Evolutionary conservation across 208 protist genomes (phyloP).

Genomic region (Leishmania aethiopica): DNA sequence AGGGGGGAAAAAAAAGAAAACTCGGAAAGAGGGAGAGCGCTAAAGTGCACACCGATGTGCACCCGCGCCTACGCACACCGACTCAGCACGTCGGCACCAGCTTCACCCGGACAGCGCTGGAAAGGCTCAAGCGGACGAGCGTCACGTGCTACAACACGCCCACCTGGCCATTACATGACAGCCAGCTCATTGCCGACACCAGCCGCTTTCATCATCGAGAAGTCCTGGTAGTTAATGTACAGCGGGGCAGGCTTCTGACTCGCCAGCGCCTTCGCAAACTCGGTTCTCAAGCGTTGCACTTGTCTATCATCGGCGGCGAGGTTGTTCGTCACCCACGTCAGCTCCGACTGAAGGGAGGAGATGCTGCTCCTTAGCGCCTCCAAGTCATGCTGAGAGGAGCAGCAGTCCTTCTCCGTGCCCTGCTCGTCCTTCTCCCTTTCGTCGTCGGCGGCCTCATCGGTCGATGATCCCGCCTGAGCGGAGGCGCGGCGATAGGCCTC

Average conservation of each 20-base stretch:
- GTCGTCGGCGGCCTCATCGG: neutral
- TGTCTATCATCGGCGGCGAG: neutral
- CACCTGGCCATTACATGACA: neutral
- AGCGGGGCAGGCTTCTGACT: constrained; percentile 42
- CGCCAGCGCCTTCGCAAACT: neutral
- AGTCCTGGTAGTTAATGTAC: constrained; percentile 36
- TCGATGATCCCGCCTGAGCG: too few species aligned
- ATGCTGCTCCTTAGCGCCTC: constrained; percentile 5
- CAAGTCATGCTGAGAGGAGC: neutral
- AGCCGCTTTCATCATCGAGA: constrained; percentile 28
- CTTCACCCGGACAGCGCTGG: neutral
- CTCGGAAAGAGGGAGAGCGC: neutral
- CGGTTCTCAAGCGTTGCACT: neutral
- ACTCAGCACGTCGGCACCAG: too few species aligned
- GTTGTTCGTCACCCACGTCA: neutral
- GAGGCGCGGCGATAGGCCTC: neutral
- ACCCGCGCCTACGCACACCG: neutral
- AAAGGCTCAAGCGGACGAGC: neutral
- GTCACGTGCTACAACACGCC: neutral
- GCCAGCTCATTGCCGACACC: constrained; percentile 23
- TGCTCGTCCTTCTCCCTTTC: neutral
- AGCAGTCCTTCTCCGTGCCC: neutral
- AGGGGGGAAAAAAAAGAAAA: neutral
- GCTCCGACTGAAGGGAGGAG: neutral
- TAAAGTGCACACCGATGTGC: neutral